Conservation (phyloP, 2,329 filamentous ascomycete species). For the Hymenoscyphus occultus region DNA sequence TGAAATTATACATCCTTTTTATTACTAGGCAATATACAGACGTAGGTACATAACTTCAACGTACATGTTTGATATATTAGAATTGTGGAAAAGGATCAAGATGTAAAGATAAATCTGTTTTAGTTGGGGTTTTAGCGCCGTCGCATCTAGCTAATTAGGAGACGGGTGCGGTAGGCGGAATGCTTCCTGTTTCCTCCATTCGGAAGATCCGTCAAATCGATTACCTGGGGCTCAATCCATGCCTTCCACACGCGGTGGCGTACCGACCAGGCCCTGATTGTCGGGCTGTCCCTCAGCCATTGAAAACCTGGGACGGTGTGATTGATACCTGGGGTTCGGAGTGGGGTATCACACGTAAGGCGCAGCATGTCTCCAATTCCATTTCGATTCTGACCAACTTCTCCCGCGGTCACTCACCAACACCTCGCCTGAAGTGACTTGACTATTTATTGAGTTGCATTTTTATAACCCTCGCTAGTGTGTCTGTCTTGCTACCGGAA, state of each 20-base stretch:
- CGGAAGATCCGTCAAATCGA: not conserved
- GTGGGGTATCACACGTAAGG: conserved; percentile 1
- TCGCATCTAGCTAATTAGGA: no score
- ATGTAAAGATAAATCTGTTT: no score
- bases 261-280: not conserved
- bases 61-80: no score
- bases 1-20: no score
- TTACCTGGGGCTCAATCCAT: conserved; percentile 1
- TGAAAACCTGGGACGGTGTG: not conserved
- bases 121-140: no score
- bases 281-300: not conserved
- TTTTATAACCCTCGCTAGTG: not conserved
- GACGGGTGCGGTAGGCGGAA: not conserved
- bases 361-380: not conserved
- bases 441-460: not conserved
- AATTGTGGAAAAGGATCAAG: no score
- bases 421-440: not conserved
- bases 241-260: not conserved
- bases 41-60: no score
- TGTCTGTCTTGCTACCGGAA: not conserved
- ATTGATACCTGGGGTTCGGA: not conserved
- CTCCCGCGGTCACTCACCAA: not conserved
- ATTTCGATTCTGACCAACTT: not conserved
- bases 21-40: no score
- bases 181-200: not conserved